These are phyloP conservation scores for Schizophyllum amplum DNA, from an alignment of 1,284 basidiomycete species.

Conservation along the genomic window DNA sequence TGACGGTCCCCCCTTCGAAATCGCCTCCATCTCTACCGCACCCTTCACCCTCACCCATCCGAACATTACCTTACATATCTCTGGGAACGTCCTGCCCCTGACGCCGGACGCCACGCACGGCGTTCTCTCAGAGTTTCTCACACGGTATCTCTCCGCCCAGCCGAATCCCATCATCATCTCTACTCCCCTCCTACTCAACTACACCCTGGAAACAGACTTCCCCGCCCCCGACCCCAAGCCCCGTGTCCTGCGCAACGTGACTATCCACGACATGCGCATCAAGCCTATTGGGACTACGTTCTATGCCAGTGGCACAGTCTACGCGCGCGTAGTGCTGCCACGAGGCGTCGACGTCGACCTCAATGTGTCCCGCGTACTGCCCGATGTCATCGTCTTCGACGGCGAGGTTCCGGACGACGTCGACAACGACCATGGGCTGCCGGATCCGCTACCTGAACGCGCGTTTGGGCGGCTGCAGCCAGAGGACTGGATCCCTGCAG, in stretches of 20 bases:
- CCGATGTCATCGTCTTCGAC: conserved; percentile 70
- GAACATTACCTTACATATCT: conserved; percentile 52
- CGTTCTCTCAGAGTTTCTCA: conserved; percentile 51
- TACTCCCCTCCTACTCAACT: conserved; percentile 40
- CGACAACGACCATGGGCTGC: conserved; percentile 22
- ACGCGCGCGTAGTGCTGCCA: conserved; percentile 57
- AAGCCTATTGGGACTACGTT: conserved; percentile 40
- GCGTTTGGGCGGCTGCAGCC: conserved; percentile 70
- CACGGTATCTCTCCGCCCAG: conserved; percentile 49
- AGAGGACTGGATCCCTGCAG: conserved; percentile 55
- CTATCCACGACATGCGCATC: conserved; percentile 67
- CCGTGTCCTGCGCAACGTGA: conserved; percentile 56
- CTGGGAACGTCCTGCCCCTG: conserved; percentile 54
- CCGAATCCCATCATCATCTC: conserved; percentile 51
- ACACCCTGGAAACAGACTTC: conserved; percentile 44
- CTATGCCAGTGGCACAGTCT: conserved; percentile 59
- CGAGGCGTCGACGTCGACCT: conserved; percentile 54
- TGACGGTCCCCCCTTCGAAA: conserved; percentile 25
- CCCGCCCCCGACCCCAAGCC: conserved; percentile 57
- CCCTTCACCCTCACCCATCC: conserved; percentile 57
- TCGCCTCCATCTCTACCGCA: conserved; percentile 45
- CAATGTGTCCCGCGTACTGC: conserved; percentile 53
- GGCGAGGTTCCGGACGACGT: conserved; percentile 44
- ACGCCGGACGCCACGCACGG: conserved; percentile 15
- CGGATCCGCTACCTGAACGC: conserved; percentile 53